Evolutionary conservation across 768 basidiomycete species (phyloP).

Genomic region (Albatrellus ellisii): DNA sequence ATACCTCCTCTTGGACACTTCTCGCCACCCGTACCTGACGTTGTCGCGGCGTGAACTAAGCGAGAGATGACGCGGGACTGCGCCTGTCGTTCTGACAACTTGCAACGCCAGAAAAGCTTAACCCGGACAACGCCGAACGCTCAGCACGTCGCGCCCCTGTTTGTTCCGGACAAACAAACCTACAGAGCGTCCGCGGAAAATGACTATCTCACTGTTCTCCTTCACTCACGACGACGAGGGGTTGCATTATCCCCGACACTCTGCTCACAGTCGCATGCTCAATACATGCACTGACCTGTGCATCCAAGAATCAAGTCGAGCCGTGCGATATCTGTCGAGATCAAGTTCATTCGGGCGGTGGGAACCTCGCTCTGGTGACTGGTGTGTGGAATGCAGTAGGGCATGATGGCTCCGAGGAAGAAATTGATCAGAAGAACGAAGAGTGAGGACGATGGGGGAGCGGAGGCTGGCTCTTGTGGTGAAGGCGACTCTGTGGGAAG

Average conservation of each 20-base stretch:
- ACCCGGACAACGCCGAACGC: too few species aligned
- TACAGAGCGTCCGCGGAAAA: constrained; percentile 17
- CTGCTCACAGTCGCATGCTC: neutral
- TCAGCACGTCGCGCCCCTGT: constrained; percentile 10
- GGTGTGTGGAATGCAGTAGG: constrained; percentile 1
- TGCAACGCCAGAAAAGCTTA: too few species aligned
- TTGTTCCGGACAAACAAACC: constrained; percentile 20
- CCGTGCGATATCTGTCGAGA: constrained; percentile 55
- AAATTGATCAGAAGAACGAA: neutral
- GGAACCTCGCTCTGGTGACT: constrained; percentile 14
- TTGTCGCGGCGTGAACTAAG: too few species aligned
- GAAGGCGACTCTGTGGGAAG: constrained; percentile 4
- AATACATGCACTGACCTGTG: neutral
- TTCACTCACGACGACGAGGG: constrained; percentile 12
- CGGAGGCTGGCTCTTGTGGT: neutral
- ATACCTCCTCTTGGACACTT: too few species aligned
- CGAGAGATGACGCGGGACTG: too few species aligned
- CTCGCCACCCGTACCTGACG: too few species aligned
- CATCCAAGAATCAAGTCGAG: constrained; percentile 49
- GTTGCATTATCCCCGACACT: constrained; percentile 1
- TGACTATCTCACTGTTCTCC: constrained; percentile 13
- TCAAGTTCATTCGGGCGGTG: constrained; percentile 21
- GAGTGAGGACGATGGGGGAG: constrained; percentile 1
- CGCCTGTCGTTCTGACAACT: too few species aligned
- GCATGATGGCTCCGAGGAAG: constrained; percentile 9